Evolutionary conservation across 1,284 basidiomycete species (phyloP).

Genomic region (Kalmanozyma brasiliensis): DNA sequence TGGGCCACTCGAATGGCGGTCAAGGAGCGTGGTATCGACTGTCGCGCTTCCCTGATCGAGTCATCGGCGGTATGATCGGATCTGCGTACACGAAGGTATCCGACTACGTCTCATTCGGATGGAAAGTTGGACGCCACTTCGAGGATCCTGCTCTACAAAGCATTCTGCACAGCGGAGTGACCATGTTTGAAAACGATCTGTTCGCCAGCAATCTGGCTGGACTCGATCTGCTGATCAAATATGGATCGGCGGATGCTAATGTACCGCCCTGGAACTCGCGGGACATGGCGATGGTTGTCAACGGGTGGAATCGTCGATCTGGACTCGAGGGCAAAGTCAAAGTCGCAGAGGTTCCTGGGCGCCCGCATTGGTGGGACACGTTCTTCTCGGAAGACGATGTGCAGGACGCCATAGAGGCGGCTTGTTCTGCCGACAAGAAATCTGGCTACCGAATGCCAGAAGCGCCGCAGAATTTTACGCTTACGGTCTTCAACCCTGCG

Average conservation of each 20-base stretch:
- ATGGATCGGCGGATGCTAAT: conserved; percentile 80
- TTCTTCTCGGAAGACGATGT: conserved; percentile 74
- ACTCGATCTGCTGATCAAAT: conserved; percentile 77
- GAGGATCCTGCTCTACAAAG: conserved; percentile 79
- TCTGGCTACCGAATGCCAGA: conserved; percentile 22
- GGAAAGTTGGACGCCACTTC: conserved; percentile 75
- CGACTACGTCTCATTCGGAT: conserved; percentile 79
- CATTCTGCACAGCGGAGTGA: conserved; percentile 78
- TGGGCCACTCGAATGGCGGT: conserved; percentile 92
- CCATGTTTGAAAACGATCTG: conserved; percentile 86
- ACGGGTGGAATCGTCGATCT: conserved; percentile 71
- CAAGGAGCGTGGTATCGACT: conserved; percentile 87
- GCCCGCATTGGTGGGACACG: conserved; percentile 77
- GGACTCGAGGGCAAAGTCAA: conserved; percentile 67
- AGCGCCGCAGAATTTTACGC: conserved; percentile 71
- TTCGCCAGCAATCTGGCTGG: conserved; percentile 80
- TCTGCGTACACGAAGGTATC: conserved; percentile 72
- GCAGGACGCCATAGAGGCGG: conserved; percentile 70
- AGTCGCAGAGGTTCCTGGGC: conserved; percentile 73
- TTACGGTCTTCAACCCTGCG: conserved; percentile 76
- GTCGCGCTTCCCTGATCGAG: conserved; percentile 79
- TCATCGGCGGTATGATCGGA: conserved; percentile 71
- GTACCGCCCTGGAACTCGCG: conserved; percentile 83
- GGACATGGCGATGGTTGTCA: conserved; percentile 73
- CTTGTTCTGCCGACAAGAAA: conserved; percentile 15